These are phyloP conservation scores for Rhizoclosmatium sp. DNA, from an alignment of 192 early-diverging fungal species.

Conservation along the genomic window DNA sequence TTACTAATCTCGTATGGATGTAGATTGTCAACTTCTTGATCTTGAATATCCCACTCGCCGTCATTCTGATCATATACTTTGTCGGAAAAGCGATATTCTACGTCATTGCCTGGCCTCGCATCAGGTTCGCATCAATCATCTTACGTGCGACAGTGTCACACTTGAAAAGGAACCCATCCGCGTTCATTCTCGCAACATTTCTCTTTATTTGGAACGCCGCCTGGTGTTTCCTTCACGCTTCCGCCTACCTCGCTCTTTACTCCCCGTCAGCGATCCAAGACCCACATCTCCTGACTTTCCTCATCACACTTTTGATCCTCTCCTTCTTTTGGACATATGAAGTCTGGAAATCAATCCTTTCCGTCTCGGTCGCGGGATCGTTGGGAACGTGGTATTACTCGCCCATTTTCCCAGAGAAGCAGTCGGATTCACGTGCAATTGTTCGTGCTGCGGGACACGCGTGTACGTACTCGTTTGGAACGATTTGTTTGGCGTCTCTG, in stretches of 20 bases:
- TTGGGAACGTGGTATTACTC: conserved; percentile 35
- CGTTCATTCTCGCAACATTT: conserved; percentile 28
- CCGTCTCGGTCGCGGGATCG: conserved; percentile 23
- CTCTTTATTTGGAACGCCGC: conserved; percentile 36
- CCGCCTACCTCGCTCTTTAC: conserved; percentile 29
- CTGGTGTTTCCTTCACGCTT: conserved; percentile 35
- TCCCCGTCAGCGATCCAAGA: conserved; percentile 1
- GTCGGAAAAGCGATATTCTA: conserved; percentile 22
- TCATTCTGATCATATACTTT: conserved; percentile 21
- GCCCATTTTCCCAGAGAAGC: not conserved
- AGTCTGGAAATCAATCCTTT: conserved; percentile 34
- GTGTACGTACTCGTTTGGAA: conserved; percentile 69
- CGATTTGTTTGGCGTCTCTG: conserved; percentile 68
- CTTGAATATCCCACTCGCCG: conserved; percentile 28
- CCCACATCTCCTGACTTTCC: conserved; percentile 3
- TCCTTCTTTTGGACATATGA: conserved; percentile 37
- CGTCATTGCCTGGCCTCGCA: conserved; percentile 16
- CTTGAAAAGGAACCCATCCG: conserved; percentile 12
- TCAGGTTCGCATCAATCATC: conserved; percentile 26
- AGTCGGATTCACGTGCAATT: not conserved
- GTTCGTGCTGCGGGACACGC: conserved; percentile 37
- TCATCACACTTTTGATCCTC: conserved; percentile 13
- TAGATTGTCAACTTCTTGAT: conserved; percentile 35
- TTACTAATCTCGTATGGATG: not conserved
- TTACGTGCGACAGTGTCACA: conserved; percentile 4